Conservation (phyloP, 2,329 filamentous ascomycete species). For the Microcyclospora pomicola region DNA sequence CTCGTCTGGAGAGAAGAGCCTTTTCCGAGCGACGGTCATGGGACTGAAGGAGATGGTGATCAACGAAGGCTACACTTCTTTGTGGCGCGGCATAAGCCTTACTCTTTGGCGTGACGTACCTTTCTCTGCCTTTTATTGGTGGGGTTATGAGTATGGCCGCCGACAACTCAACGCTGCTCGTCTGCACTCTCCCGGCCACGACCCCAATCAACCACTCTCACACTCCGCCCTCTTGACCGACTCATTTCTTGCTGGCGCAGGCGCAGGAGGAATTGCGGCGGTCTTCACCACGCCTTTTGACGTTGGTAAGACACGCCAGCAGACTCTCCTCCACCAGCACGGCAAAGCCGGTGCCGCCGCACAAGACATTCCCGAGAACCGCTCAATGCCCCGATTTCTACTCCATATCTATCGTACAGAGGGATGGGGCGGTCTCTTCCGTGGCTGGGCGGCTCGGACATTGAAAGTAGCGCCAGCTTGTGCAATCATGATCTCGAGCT, state of each 20-base stretch:
- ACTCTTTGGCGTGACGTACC: constrained; percentile 96
- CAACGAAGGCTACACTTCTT: constrained; percentile 58
- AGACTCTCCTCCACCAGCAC: constrained; percentile 55
- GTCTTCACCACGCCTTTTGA: constrained; percentile 91
- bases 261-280: constrained; percentile 72
- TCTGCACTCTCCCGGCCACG: constrained; percentile 26
- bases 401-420: constrained; percentile 83
- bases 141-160: constrained; percentile 81
- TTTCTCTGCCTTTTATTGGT: constrained; percentile 96
- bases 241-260: constrained; percentile 74
- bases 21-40: constrained; percentile 65
- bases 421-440: constrained; percentile 69
- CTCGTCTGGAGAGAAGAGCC: constrained; percentile 38
- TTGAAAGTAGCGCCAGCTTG: constrained; percentile 92
- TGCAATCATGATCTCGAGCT: constrained; percentile 98
- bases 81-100: constrained; percentile 82
- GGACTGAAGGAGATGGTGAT: constrained; percentile 69
- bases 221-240: constrained; percentile 69
- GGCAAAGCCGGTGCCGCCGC: constrained; percentile 25
- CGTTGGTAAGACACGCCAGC: constrained; percentile 89
- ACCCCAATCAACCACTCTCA: constrained; percentile 39
- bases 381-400: constrained; percentile 69
- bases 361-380: constrained; percentile 49
- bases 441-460: constrained; percentile 79
- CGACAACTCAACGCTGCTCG: constrained; percentile 56